Evolutionary conservation across 2,329 filamentous ascomycete genomes (phyloP).

Genomic region (Dryadomyces quercivorus): DNA sequence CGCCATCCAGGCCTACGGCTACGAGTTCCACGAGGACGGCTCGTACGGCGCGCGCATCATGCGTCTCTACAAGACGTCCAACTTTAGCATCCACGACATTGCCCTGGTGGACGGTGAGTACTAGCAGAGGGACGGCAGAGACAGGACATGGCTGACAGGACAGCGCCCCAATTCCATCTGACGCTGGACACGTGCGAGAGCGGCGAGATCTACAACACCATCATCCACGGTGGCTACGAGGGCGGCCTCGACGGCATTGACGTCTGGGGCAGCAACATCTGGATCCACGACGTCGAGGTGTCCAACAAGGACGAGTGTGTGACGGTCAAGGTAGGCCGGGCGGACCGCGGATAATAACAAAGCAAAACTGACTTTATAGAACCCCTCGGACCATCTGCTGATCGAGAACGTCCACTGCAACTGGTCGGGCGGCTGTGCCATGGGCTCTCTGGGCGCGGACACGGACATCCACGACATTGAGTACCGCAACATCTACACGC

Average conservation of each 20-base stretch:
- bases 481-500: constrained; percentile 47
- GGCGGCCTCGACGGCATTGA: constrained; percentile 45
- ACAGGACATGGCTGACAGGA: background rate
- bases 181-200: constrained; percentile 23
- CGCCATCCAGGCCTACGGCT: constrained; percentile 37
- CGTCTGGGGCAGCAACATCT: constrained; percentile 40
- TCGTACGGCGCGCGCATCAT: constrained; percentile 30
- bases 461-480: constrained; percentile 26
- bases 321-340: constrained; percentile 10
- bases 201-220: constrained; percentile 41
- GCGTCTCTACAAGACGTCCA: constrained; percentile 27
- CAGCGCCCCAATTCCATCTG: constrained; percentile 14
- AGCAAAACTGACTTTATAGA: constrained; percentile 17
- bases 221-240: constrained; percentile 35
- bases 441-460: constrained; percentile 39
- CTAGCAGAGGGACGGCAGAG: background rate
- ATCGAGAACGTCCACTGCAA: constrained; percentile 51
- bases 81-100: constrained; percentile 37
- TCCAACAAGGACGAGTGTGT: constrained; percentile 48
- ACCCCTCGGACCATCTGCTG: constrained; percentile 38
- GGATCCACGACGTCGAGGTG: constrained; percentile 47
- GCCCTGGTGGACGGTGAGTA: constrained; percentile 29
- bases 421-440: constrained; percentile 43
- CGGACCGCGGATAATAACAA: no score
- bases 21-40: constrained; percentile 26